Base-by-base conservation (phyloP, 106 monocot species). In the Platanthera guangdongensis region DNA sequence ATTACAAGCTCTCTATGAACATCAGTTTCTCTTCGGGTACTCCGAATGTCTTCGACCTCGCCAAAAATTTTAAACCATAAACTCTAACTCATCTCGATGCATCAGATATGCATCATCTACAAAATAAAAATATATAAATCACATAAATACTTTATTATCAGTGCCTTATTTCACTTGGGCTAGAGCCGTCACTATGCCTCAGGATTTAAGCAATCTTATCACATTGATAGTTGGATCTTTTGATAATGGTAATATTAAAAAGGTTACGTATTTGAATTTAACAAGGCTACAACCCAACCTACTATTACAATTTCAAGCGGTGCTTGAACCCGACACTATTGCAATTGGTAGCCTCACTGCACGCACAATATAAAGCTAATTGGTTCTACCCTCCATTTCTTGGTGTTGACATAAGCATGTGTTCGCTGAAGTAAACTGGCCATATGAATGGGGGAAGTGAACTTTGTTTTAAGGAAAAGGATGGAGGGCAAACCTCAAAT, bases 401-500 rank as follows among this genome's bases (percentile, higher is more conserved):
- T 12, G 67, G 67, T 30, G 25, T 65, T 39, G 39, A 30, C 11
- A 9, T 67, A 32, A 10, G 67, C 12, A 67, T 22, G 39, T 11
- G 4, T 11, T 39, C 30, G 18, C 21, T 60, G 21, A 21, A 19
- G 59, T 19, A 45, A 67, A 22, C 39, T 39, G 16, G 47, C 47
- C 70, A 70, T 18, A 70, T 16, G 47, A 70, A 47, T 48, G 18
- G 16, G 15, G 16, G 5, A 16, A 16, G 5, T 47, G 4, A 46
- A 47, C 6, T 14, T 47, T 47, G 53, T 46, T 47, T 47, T 25
- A 18, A 51, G 22, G 51, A 6, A 50, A 45, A 62, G 4, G 9
- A 0, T 28, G 13, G 67, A 68, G 75, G 51, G 2, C 80, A 78
- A 78, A 96, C 95, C 93, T 93, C 75, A 96, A 84, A 74, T 96